These are phyloP conservation scores for Tolypocladium tropicale DNA, from an alignment of 2,329 filamentous ascomycete genomes.

Conservation along the genomic window DNA sequence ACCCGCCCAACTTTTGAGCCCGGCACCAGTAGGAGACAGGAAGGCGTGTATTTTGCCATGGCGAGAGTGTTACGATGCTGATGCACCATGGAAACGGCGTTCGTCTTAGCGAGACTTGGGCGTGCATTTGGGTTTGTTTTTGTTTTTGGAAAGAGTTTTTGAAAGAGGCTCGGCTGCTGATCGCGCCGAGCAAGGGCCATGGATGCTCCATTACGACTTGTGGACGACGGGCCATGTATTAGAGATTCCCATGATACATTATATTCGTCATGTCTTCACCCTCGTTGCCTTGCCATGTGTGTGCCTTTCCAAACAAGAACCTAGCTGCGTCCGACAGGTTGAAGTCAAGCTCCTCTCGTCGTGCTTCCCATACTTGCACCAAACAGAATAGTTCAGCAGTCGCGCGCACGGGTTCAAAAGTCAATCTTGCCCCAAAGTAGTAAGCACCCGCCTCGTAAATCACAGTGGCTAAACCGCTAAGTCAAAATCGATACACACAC, in stretches of 20 bases:
- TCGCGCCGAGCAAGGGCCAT: background rate
- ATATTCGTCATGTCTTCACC: background rate
- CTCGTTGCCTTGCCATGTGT: background rate
- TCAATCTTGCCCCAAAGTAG: background rate
- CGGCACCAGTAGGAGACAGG: background rate
- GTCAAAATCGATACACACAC: background rate
- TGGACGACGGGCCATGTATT: background rate
- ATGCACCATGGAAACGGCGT: background rate
- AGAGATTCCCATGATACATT: background rate
- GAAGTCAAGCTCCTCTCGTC: background rate
- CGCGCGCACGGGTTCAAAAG: no score
- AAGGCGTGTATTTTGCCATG: background rate
- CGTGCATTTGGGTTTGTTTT: background rate
- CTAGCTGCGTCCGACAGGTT: background rate
- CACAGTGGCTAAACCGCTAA: background rate
- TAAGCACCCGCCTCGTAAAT: background rate
- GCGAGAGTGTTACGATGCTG: background rate
- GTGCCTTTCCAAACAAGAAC: background rate
- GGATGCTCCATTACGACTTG: background rate
- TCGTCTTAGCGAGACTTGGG: background rate
- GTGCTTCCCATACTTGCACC: no score
- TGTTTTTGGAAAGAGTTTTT: no score
- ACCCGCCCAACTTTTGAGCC: slow-evolving; percentile 6
- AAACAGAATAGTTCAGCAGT: no score
- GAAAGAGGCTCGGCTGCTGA: background rate